These are phyloP conservation scores for Schizonepeta tenuifolia DNA, from an alignment of 257 asterid genomes.

Conservation along the genomic window DNA sequence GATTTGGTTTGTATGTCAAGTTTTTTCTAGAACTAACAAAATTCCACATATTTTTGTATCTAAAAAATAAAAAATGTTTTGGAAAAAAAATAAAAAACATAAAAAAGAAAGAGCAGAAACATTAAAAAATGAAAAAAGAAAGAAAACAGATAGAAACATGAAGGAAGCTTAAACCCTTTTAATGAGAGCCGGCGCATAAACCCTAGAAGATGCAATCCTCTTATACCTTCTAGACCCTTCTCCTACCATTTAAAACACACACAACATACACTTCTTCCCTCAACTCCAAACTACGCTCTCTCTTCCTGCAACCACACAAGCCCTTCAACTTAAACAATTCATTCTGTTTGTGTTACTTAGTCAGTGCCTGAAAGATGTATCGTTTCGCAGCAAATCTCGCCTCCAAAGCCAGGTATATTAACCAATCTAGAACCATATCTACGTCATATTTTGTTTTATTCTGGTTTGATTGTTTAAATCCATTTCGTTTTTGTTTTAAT, in stretches of 20 bases:
- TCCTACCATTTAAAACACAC: constrained; percentile 31
- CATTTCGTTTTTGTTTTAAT: constrained; percentile 20
- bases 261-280: neutral
- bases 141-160: neutral
- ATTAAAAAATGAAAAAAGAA: neutral
- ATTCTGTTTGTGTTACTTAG: neutral
- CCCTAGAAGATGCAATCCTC: constrained; percentile 41
- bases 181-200: constrained; percentile 38
- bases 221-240: constrained; percentile 71
- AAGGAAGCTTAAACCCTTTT: constrained; percentile 32
- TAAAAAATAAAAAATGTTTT: neutral
- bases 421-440: neutral
- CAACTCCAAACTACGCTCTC: neutral
- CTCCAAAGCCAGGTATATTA: constrained; percentile 60
- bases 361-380: constrained; percentile 49
- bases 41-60: neutral
- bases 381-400: constrained; percentile 88
- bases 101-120: neutral
- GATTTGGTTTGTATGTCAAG: neutral
- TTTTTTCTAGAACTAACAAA: neutral
- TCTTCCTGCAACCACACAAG: neutral
- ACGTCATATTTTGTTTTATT: neutral
- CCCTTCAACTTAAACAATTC: neutral
- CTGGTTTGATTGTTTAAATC: constrained; percentile 7
- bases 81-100: too few species aligned